phyloP scores from a whole-genome alignment of 139 green algal genomes.

The Tetraselmis striata region DNA sequence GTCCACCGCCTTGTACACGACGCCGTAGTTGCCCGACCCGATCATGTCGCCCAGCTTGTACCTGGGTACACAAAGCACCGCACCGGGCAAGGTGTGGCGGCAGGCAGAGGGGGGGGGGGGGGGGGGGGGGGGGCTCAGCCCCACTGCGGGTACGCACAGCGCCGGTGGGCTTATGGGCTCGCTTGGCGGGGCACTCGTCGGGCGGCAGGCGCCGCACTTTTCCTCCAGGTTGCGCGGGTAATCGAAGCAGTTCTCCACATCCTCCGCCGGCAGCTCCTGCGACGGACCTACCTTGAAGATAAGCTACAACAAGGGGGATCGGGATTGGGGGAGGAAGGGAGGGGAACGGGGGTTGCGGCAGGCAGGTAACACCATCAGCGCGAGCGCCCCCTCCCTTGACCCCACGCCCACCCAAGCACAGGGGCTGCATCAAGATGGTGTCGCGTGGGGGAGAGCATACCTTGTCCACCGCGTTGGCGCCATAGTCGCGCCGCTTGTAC shows the following conservation, averaged over 20 bases:
- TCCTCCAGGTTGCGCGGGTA: conserved; percentile 2
- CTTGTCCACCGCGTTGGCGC: neutral
- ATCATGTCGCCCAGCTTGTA: neutral
- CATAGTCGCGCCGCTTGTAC: neutral
- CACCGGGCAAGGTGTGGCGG: no score
- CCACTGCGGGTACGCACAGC: neutral
- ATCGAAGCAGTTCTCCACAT: neutral
- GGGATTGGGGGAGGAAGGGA: no score
- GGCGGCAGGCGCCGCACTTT: neutral
- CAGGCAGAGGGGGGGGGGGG: neutral
- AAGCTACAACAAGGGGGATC: neutral
- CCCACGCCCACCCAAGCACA: no score
- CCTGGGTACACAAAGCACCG: neutral
- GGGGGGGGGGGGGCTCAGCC: neutral
- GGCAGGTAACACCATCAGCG: no score
- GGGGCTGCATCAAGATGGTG: no score
- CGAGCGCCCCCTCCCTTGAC: no score
- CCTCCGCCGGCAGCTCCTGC: neutral
- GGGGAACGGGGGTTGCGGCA: no score
- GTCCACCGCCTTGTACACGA: neutral
- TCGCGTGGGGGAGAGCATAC: no score
- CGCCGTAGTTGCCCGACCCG: neutral
- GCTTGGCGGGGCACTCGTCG: neutral
- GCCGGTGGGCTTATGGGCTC: neutral
- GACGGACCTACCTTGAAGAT: neutral